A percentile compares a stretch with the other conserved stretches of the same genome.
Conservation (phyloP, 371 early-diverging fungal genomes). For the Apophysomyces trapeziformis region DNA sequence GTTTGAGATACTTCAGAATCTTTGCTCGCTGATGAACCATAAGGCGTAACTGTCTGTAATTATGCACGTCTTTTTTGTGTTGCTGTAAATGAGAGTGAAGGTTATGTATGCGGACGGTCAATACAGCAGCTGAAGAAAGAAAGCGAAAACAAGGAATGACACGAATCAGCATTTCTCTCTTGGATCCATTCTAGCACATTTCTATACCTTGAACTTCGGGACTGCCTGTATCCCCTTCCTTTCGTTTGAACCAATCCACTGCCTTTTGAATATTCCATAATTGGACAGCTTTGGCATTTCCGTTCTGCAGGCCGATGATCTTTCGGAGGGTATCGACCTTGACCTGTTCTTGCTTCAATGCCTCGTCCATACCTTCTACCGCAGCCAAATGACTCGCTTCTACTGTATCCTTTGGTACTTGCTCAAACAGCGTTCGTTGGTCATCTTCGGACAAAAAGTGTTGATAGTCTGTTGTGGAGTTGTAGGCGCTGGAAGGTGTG, state of each 20-base stretch:
- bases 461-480: slow-evolving; percentile 39
- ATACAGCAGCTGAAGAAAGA: slow-evolving; percentile 76
- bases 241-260: slow-evolving; percentile 78
- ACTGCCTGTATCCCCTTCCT: slow-evolving; percentile 87
- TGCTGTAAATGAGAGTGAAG: slow-evolving; percentile 78
- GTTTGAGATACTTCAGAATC: slow-evolving; percentile 89
- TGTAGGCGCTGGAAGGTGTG: slow-evolving; percentile 49
- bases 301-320: slow-evolving; percentile 79
- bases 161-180: neutral
- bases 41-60: slow-evolving; percentile 78
- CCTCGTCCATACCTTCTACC: slow-evolving; percentile 44
- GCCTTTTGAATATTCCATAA: slow-evolving; percentile 79
- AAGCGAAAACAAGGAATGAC: slow-evolving; percentile 15
- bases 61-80: slow-evolving; percentile 87
- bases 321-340: slow-evolving; percentile 77
- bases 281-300: slow-evolving; percentile 72
- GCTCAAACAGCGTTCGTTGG: slow-evolving; percentile 57
- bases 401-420: slow-evolving; percentile 58
- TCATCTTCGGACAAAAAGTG: slow-evolving; percentile 60
- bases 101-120: slow-evolving; percentile 90
- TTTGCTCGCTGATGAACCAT: slow-evolving; percentile 83
- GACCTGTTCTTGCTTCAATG: slow-evolving; percentile 46
- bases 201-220: slow-evolving; percentile 91
- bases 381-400: slow-evolving; percentile 45
- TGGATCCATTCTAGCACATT: neutral